Evolutionary conservation across 129 eudicot species (phyloP).

Genomic region (Flaveria sonorensis): DNA sequence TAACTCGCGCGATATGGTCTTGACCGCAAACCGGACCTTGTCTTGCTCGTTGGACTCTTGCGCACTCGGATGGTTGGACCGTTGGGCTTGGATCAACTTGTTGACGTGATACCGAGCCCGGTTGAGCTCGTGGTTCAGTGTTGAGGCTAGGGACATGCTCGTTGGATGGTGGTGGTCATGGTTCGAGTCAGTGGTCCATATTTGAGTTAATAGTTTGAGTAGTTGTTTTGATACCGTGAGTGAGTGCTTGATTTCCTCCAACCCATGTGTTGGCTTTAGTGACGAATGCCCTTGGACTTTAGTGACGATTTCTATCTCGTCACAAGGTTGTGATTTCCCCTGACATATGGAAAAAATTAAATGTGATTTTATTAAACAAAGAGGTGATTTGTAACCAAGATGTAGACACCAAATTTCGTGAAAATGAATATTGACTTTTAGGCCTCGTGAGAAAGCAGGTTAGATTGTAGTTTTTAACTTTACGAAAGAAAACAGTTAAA

Average conservation of each 20-base stretch:
- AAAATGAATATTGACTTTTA: too few relatives aligned
- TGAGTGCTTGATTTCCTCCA: constrained; percentile 59
- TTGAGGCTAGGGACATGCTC: constrained; percentile 55
- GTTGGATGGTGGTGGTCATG: constrained; percentile 42
- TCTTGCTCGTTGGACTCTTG: constrained; percentile 59
- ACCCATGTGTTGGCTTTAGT: constrained; percentile 37
- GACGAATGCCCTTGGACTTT: constrained; percentile 23
- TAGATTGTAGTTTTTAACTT: too few relatives aligned
- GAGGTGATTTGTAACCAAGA: too few relatives aligned
- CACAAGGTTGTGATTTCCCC: constrained; percentile 34
- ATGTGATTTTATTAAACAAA: too few relatives aligned
- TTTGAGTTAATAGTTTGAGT: constrained; percentile 59
- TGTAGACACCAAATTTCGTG: too few relatives aligned
- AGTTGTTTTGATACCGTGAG: constrained; percentile 68
- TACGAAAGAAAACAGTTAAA: too few relatives aligned
- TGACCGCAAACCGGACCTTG: constrained; percentile 52
- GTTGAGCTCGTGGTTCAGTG: constrained; percentile 76
- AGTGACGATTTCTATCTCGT: constrained; percentile 22
- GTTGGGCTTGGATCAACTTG: constrained; percentile 62
- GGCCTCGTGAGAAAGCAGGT: too few relatives aligned
- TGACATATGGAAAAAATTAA: neutral
- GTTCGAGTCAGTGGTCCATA: constrained; percentile 49
- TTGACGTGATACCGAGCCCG: constrained; percentile 55
- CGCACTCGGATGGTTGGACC: constrained; percentile 15
- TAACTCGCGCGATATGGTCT: constrained; percentile 51